A percentile compares a stretch with the other conserved stretches of the same genome.
Evolutionary conservation across 148 eudicot species (phyloP).

Genomic region (Spergularia bocconei): DNA sequence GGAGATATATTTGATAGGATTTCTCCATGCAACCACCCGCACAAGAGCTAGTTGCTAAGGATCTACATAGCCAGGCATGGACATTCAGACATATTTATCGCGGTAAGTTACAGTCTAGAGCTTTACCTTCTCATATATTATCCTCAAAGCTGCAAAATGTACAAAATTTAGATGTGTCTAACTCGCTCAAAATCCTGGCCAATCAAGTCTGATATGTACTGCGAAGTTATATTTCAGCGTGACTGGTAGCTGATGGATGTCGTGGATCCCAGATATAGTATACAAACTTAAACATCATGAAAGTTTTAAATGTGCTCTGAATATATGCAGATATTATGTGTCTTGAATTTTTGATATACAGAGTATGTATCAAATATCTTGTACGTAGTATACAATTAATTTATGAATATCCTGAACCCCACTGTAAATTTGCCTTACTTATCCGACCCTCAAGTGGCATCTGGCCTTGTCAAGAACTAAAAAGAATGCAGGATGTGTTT

Average conservation of each 20-base stretch:
- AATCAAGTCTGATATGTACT: not conserved
- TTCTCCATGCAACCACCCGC: constrained; percentile 98
- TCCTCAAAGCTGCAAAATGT: not conserved
- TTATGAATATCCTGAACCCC: not conserved
- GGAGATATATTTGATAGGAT: constrained; percentile 51
- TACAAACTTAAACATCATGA: not conserved
- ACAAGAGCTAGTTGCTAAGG: constrained; percentile 90
- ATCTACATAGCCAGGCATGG: constrained; percentile 94
- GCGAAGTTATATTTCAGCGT: not conserved
- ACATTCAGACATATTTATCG: constrained; percentile 92
- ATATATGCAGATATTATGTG: not conserved
- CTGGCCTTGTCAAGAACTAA: not conserved
- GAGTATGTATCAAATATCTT: not conserved
- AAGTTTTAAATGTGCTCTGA: not conserved
- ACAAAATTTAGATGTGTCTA: not conserved
- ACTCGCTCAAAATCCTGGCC: not conserved
- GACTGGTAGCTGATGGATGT: not conserved
- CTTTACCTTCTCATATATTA: not conserved
- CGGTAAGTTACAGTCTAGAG: constrained; percentile 36
- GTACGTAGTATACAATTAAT: not conserved
- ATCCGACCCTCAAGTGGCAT: no score
- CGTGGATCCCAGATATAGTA: no score
- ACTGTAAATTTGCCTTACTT: no score
- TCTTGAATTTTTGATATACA: not conserved
- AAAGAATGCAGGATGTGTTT: not conserved